phyloP scores from a whole-genome alignment of 495 filamentous ascomycete genomes.

The Trichoderma asperelloides region DNA sequence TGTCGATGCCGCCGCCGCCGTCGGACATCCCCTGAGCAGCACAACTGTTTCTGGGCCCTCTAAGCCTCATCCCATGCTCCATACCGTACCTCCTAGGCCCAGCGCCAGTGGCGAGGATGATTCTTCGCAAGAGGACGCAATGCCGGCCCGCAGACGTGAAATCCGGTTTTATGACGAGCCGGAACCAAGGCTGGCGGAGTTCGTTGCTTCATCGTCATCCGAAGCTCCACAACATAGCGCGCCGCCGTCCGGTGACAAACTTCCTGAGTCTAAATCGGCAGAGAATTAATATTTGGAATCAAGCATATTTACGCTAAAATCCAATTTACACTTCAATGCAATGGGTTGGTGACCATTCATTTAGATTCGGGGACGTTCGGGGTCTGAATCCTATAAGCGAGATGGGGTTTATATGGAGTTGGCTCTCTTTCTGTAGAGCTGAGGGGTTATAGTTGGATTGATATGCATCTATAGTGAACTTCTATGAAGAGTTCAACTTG shows the following conservation, averaged over 20 bases:
- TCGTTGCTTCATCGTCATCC: neutral
- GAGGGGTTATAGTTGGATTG: too few species aligned
- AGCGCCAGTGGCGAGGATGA: neutral
- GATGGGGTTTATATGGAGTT: too few species aligned
- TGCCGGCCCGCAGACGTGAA: neutral
- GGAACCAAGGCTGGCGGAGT: neutral
- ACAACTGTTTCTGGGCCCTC: neutral
- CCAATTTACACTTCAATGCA: too few species aligned
- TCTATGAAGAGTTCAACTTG: too few species aligned
- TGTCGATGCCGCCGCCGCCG: neutral
- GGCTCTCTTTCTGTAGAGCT: too few species aligned
- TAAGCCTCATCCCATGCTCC: neutral
- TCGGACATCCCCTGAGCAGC: neutral
- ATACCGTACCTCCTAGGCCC: neutral
- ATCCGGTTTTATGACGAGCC: neutral
- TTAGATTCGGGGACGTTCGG: too few species aligned
- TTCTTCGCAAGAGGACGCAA: neutral
- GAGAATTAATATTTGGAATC: too few species aligned
- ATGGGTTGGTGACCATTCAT: too few species aligned
- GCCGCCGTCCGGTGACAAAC: neutral
- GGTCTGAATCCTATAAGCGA: too few species aligned
- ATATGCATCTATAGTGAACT: too few species aligned
- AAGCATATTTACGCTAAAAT: too few species aligned
- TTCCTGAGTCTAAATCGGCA: too few species aligned
- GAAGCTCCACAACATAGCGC: neutral